Evolutionary conservation across 2,329 filamentous ascomycete genomes (phyloP), one percentile per base, ranked within the genome.

Genomic region (Didymella exigua): DNA sequence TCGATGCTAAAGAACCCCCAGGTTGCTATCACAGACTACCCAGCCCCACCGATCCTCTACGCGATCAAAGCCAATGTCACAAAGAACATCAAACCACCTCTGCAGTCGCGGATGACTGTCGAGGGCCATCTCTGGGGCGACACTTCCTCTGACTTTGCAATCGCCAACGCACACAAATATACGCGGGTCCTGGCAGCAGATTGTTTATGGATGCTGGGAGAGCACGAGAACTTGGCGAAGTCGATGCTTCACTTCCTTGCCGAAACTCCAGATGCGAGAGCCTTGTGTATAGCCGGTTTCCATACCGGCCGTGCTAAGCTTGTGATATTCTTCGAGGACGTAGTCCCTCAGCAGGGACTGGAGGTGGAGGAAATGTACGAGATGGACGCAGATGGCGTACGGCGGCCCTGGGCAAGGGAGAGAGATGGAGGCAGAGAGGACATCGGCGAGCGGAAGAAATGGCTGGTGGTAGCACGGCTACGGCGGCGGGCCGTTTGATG

Each of bases 151-250:
- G 36, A 70, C 23, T 78, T 84, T 43, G 74, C 78, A 11, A 21
- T 38, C 6, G 45, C 62, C 1, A 60, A 76, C 45, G 73, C 73
- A 11, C 74, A 75, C 8, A 53, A 61, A 1, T 90, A 86, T 67
- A 84, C 84, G 40, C 82, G 86, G 53, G 78, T 91, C 34, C 74
- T 90, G n/a, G 86, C 85, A 0, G 86, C 87, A 58, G 88, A 91
- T 74, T 90, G 88, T 66, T 80, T 89, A 52, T 91, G 89, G 88
- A 90, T 91, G 86, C 83, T 85, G 1, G 82, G 82, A 77, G 83
- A 91, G 77, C 89, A 91, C 72, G 79, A 74, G n/a, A 88, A 86
- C 70, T 79, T 91, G 23, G 81, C 81, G 41, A 73, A 69, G 36
- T 89, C 86, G 21, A 84, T 90, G 67, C 73, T 79, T 5, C 84